Base-by-base conservation (phyloP, 306 rosid genomes). In the Quercus suber region DNA sequence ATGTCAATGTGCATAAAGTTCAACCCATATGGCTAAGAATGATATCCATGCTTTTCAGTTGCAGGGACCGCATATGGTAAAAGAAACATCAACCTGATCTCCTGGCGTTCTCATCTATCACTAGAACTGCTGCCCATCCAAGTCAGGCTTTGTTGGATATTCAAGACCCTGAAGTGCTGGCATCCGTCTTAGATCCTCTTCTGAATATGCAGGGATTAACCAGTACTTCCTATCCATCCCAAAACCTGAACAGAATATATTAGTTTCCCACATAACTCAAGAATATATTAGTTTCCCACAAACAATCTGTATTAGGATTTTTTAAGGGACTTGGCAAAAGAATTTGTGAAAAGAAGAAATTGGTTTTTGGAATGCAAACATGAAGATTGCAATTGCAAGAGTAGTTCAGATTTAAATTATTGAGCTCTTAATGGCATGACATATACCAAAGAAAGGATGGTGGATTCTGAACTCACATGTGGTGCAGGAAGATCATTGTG, bases 181-280 rank as follows among this genome's bases (percentile, higher is more conserved):
- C 43, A 89, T 92, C 75, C 61, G 82, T 78, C 84, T 90, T 74
- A 83, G 58, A 82, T 92, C 90, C 27, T 92, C 93, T 20, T 83
- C 83, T 19, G 93, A 90, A 82, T 86, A 89, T 65, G 88, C 84
- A 17, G 94, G 92, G 73, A 92, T 83, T 80, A 89, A 84, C 97
- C 94, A 92, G 79, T 87, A 89, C 80, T 84, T 79, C 81, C 80
- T 90, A 75, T 90, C 81, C 71, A 75, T 76, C 74, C 94, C 93
- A 71, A 92, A 58, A 90, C 93, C 93, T 92, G 89, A 78, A 74
- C 27, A 58, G 55, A 45, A 65, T 28, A 65, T 61, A 61, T 23
- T 23, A 60, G 7, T 25, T 25, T 27, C 49, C 19, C 51, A 67
- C 27, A 8, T 17, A 7, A 30, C 21, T 65, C 21, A 31, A 65